Base-by-base conservation (phyloP, 768 basidiomycete species). In the Trichaptum fuscoviolaceum region DNA sequence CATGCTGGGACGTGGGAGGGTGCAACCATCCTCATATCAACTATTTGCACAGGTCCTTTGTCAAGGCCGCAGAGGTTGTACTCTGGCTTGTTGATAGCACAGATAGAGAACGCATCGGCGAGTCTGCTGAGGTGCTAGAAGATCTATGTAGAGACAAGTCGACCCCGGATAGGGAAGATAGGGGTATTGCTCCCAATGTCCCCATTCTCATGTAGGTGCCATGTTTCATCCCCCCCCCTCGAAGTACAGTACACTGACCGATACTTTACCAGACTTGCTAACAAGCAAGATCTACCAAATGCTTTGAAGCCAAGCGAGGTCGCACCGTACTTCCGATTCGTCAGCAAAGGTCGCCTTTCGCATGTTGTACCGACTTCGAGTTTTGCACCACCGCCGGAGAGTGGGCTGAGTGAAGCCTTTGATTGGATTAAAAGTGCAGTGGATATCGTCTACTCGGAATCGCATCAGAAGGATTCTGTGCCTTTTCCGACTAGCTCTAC, bases 1-100 rank as follows among this genome's bases (percentile, higher is more conserved):
- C 79, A 18, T 83, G 83, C 2, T 89, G 86, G 88, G 87, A 90
- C 74, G 77, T 87, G 66, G 89, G 88, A 70, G 86, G 86, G 24
- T 86, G 86, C 71, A 81, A 78, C 70, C 69, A 78, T 82, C 64
- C 70, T 78, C 26, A 78, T 79, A 30, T 76, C 85, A 63, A 81
- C 79, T 80, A 75, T 27, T 18, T 64, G n/a, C 30, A 3, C 35
- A 25, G 64, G 23, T 2, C 78, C 69, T 83, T 83, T 72, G 82
- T 80, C 78, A 78, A 79, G 69, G 80, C 80, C 78, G 80, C 81
- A 17, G 83, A 87, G 70, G 87, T 85, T 35, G 76, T 89, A 72
- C 82, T 90, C 69, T 89, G 86, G 81, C 77, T 87, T n/a, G 84
- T 90, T 34, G 87, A 90, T 72, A 83, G 83, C 52, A 78, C 78